Evolutionary conservation across 2,329 filamentous ascomycete species (phyloP), one percentile per base, ranked within the genome.

Genomic region (Alternaria novae-zelandiae): DNA sequence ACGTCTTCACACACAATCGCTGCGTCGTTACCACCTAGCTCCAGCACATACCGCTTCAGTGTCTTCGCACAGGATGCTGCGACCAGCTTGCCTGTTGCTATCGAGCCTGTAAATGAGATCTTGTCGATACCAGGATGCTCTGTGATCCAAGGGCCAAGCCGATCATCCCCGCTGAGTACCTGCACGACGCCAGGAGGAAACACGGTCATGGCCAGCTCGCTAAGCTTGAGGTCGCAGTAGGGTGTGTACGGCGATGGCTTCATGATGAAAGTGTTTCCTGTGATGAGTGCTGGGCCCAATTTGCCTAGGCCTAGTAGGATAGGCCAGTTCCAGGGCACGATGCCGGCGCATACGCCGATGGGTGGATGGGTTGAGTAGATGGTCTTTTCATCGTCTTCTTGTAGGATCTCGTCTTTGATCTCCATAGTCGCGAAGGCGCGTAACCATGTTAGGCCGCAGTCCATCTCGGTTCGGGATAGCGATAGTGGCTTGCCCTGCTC

Each of bases 141-240:
- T 0, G 87, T 89, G 21, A 90, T 74, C 83, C 82, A 83, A 0
- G 87, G 87, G 1, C 88, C 88, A 2, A 90, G 83, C 46, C 81
- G 80, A 67, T 90, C 87, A 44, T 86, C 86, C 5, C 88, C 89
- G 47, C 85, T 85, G 3, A 91, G 75, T 0, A 82, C 85, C 66
- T 90, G 87, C 0, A 90, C 75, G 5, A 91, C 87, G 26, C 89
- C 89, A 0, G 86, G 85, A 0, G 87, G 87, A 76, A 90, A 88
- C 74, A 88, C 82, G 12, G 82, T 74, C 57, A 85, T 82, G 0
- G 82, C 86, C 2, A 90, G 73, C 73, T 90, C 87, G 6, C 83
- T 85, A 6, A 89, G 71, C 74, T 90, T 90, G 25, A 91, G 80
- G 10, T 82, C 81, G 7, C 82, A 83, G 72, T 88, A 89, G 1